Percentiles rank a stretch among this genome's conserved stretches.
These are phyloP conservation scores for Yarrowia sp. DNA, from an alignment of 805 yeast species.

Conservation along the genomic window DNA sequence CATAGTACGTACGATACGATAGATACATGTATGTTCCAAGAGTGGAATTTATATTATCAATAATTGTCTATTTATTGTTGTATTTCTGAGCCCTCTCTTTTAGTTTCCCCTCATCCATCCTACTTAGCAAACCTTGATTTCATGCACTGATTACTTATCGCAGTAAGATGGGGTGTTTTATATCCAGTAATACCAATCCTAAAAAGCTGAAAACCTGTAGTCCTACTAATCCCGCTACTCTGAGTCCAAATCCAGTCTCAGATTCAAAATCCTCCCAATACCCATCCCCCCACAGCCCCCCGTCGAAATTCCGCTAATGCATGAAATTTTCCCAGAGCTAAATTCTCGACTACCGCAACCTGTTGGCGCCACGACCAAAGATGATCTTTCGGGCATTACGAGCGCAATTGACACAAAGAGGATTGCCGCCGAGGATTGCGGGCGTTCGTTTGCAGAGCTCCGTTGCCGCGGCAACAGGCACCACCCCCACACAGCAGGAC, in stretches of 20 bases:
- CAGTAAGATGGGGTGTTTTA: neutral
- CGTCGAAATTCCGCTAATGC: neutral
- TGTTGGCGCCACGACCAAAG: neutral
- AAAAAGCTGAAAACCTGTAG: neutral
- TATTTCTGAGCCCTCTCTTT: too few species aligned
- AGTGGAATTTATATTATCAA: too few species aligned
- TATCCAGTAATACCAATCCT: too few species aligned
- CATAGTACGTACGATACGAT: too few species aligned
- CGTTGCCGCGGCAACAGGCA: too few species aligned
- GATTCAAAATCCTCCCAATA: neutral
- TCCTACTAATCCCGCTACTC: neutral
- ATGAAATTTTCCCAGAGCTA: neutral
- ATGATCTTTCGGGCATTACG: neutral
- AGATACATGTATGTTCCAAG: too few species aligned
- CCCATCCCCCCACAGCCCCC: neutral
- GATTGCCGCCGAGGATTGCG: neutral
- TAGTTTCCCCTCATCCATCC: too few species aligned
- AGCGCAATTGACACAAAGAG: neutral
- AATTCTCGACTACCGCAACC: neutral
- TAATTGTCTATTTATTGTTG: too few species aligned
- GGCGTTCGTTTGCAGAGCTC: too few species aligned
- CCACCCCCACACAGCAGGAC: too few species aligned
- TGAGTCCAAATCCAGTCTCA: neutral
- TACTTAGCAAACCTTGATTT: neutral
- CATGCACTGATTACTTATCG: neutral